phyloP scores from a whole-genome alignment of 306 rosid genomes.

The Begonia fuchsioides region DNA sequence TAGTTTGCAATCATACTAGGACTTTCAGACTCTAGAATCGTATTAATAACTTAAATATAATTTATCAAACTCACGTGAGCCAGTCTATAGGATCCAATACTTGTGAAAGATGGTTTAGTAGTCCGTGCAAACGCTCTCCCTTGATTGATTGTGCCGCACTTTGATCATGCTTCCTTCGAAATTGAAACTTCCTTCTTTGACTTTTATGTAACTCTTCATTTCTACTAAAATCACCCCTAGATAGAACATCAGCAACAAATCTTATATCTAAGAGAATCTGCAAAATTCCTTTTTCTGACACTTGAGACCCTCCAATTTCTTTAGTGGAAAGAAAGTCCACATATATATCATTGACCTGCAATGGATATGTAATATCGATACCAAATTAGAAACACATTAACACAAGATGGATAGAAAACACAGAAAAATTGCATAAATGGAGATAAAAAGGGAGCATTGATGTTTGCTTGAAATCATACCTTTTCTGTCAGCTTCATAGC shows the following conservation, averaged over 20 bases:
- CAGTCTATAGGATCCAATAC: constrained; percentile 95
- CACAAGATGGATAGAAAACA: background rate
- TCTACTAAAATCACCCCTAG: constrained; percentile 54
- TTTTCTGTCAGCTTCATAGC: constrained; percentile 57
- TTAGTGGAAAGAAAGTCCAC: constrained; percentile 45
- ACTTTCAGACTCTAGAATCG: background rate
- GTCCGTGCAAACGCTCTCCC: constrained; percentile 46
- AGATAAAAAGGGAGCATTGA: background rate
- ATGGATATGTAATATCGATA: constrained; percentile 9
- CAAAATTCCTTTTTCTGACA: constrained; percentile 85
- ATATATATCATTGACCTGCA: constrained; percentile 67
- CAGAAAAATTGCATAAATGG: background rate
- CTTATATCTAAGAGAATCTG: constrained; percentile 80
- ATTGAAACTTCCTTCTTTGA: constrained; percentile 30
- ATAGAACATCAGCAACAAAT: constrained; percentile 81
- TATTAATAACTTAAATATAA: background rate
- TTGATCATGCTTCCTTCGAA: constrained; percentile 62
- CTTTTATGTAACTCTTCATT: constrained; percentile 33
- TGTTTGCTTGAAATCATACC: constrained; percentile 20
- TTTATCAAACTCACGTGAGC: constrained; percentile 69
- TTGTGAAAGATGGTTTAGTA: constrained; percentile 60
- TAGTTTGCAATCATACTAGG: background rate
- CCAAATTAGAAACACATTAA: background rate
- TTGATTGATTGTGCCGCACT: constrained; percentile 38
- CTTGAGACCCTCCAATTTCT: constrained; percentile 44